Evolutionary conservation across 305 asterid species (phyloP).

Genomic region (Stenogyne calaminthoides): DNA sequence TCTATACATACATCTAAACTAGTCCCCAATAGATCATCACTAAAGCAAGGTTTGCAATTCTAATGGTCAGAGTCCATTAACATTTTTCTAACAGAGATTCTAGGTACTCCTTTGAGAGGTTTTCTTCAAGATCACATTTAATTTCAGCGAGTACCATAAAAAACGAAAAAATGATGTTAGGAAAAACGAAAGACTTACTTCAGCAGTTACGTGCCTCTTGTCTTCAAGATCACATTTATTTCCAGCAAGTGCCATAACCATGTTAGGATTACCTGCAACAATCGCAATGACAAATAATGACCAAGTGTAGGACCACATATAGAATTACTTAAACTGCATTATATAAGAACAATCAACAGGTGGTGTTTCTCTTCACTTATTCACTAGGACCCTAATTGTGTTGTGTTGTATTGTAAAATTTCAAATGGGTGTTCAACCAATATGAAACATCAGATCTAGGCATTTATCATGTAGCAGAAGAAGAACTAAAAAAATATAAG

Average conservation of each 20-base stretch:
- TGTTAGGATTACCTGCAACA: constrained; percentile 74
- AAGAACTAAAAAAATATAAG: constrained; percentile 19
- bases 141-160: too few species aligned
- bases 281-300: not conserved
- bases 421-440: not conserved
- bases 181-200: constrained; percentile 54
- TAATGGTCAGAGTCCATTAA: not conserved
- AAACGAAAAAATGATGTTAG: too few species aligned
- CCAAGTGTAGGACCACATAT: constrained; percentile 19
- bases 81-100: not conserved
- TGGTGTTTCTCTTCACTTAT: not conserved
- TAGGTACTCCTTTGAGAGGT: constrained; percentile 2
- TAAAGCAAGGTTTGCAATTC: not conserved
- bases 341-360: constrained; percentile 14
- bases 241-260: constrained; percentile 94
- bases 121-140: too few species aligned
- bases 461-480: too few species aligned
- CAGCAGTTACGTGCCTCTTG: constrained; percentile 78
- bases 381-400: constrained; percentile 14
- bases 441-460: not conserved
- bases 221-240: constrained; percentile 94
- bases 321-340: not conserved
- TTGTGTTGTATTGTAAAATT: constrained; percentile 4
- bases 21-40: not conserved
- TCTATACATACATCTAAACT: not conserved